Conservation (phyloP, 2,329 filamentous ascomycete genomes). For the Phyllosticta citrichinensis region DNA sequence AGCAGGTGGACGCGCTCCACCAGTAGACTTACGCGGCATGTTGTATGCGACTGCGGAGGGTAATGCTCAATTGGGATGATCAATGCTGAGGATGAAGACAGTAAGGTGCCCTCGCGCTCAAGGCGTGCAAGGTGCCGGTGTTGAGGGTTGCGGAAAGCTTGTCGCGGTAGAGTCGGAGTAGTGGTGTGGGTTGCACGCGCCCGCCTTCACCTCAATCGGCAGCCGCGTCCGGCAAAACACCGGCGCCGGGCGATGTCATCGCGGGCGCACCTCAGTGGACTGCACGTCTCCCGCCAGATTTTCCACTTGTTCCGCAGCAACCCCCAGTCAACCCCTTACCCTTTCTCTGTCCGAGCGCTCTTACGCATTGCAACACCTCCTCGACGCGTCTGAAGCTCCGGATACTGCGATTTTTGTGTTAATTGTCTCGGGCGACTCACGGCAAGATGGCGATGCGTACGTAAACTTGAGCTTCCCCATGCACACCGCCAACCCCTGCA, state of each 20-base stretch:
- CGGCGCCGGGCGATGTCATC: background rate
- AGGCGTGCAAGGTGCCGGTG: no score
- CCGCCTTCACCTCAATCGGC: no score
- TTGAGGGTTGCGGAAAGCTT: no score
- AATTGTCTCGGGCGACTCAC: background rate
- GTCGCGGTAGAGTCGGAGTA: no score
- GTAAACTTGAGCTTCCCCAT: constrained; percentile 14
- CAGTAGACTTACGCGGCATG: constrained; percentile 19
- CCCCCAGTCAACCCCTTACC: constrained; percentile 1
- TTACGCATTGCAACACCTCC: background rate
- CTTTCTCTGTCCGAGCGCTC: background rate
- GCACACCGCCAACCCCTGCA: constrained; percentile 7
- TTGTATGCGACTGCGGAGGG: background rate
- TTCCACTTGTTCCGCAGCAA: constrained; percentile 5
- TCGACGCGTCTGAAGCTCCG: constrained; percentile 2
- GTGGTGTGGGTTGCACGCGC: no score
- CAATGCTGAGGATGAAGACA: background rate
- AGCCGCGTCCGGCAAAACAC: background rate
- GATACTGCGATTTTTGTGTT: background rate
- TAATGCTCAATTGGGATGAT: background rate
- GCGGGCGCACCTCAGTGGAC: background rate
- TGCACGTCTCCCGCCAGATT: constrained; percentile 8
- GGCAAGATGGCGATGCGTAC: constrained; percentile 31
- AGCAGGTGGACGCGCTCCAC: background rate
- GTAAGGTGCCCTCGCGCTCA: no score